Percentiles rank a stretch among this genome's conserved stretches.
These are phyloP conservation scores for Claviceps spartinae DNA, from an alignment of 2,329 filamentous ascomycete species.

Conservation along the genomic window DNA sequence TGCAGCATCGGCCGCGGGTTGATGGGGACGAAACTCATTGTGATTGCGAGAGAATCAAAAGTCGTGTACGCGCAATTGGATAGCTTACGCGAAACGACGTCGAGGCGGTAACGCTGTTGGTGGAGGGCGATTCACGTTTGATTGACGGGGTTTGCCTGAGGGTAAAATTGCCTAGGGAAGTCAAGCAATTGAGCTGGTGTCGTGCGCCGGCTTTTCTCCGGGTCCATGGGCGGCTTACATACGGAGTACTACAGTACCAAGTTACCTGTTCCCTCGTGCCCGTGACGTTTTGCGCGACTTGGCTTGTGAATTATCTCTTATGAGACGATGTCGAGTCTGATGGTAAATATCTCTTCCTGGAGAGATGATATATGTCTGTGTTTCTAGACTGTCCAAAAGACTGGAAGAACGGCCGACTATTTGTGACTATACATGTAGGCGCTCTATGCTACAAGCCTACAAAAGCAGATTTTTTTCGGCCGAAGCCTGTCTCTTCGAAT, in stretches of 20 bases:
- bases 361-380: too few relatives aligned
- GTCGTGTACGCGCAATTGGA: background rate
- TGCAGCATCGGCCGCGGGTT: constrained; percentile 97
- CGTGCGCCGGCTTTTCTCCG: constrained; percentile 3
- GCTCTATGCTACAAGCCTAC: too few relatives aligned
- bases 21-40: constrained; percentile 62
- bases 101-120: background rate
- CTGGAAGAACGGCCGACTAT: too few relatives aligned
- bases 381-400: too few relatives aligned
- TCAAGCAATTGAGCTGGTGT: too few relatives aligned
- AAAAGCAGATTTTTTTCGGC: too few relatives aligned
- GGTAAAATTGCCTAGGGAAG: background rate
- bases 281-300: background rate
- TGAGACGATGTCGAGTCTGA: background rate
- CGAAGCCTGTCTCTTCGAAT: too few relatives aligned
- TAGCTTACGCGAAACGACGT: background rate
- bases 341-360: too few relatives aligned
- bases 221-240: background rate
- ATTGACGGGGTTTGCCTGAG: background rate
- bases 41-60: constrained; percentile 3
- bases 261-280: background rate
- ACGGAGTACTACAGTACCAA: too few relatives aligned
- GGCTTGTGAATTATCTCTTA: background rate
- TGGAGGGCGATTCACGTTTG: background rate
- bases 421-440: too few relatives aligned